Evolutionary conservation across 1,139 yeast species (phyloP).

Genomic region (Lizanozyma gosingica): DNA sequence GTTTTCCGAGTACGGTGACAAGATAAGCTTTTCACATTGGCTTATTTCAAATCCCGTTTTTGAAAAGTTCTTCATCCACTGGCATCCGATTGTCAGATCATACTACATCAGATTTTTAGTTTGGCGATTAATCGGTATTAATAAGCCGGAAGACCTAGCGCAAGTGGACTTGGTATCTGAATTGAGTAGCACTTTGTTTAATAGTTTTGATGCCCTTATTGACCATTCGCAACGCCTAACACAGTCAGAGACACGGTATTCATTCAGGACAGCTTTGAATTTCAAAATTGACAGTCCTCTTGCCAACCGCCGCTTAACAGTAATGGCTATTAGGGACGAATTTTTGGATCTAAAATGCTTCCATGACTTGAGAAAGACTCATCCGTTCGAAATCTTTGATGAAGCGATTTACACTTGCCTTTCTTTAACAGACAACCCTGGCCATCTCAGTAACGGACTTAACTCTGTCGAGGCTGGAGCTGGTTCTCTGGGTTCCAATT

Average conservation of each 20-base stretch:
- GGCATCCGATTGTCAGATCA: slow-evolving; percentile 70
- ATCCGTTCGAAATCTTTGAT: slow-evolving; percentile 69
- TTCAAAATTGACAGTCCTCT: slow-evolving; percentile 1
- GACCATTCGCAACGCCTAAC: slow-evolving; percentile 2
- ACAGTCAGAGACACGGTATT: slow-evolving; percentile 9
- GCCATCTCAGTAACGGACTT: slow-evolving; percentile 4
- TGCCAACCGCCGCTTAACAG: not conserved
- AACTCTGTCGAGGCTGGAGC: slow-evolving; percentile 1
- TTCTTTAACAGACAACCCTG: slow-evolving; percentile 7
- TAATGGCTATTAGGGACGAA: slow-evolving; percentile 1
- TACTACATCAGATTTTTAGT: slow-evolving; percentile 59
- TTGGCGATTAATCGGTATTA: slow-evolving; percentile 56
- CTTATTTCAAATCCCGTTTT: slow-evolving; percentile 41
- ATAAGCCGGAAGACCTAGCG: slow-evolving; percentile 13
- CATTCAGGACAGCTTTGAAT: slow-evolving; percentile 9
- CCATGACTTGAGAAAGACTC: slow-evolving; percentile 36
- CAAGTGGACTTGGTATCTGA: slow-evolving; percentile 1
- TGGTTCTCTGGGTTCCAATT: slow-evolving; percentile 7
- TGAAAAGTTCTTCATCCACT: slow-evolving; percentile 57
- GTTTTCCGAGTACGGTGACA: slow-evolving; percentile 6
- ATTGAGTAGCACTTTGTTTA: slow-evolving; percentile 1
- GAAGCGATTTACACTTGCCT: slow-evolving; percentile 63
- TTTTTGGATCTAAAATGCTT: slow-evolving; percentile 3
- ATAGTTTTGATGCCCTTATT: slow-evolving; percentile 1
- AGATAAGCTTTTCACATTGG: slow-evolving; percentile 46